These are phyloP conservation scores for Erigeron philadelphicus DNA, from an alignment of 140 eudicot species.

Conservation along the genomic window DNA sequence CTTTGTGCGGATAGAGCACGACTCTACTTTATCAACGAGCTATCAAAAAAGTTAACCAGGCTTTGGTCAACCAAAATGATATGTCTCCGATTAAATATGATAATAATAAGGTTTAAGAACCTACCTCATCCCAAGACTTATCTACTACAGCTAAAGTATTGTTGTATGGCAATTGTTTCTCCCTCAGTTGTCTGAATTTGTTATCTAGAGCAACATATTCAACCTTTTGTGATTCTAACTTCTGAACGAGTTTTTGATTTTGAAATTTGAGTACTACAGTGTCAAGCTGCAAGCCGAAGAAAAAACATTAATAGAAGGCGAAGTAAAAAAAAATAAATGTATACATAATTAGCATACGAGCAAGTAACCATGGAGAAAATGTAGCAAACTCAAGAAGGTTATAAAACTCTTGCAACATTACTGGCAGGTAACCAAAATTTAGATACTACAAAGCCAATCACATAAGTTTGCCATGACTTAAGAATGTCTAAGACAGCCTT, in stretches of 20 bases:
- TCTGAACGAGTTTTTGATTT: slow-evolving; percentile 79
- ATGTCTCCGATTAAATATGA: slow-evolving; percentile 1
- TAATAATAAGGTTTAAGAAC: not conserved
- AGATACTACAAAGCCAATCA: not conserved
- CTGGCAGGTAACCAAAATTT: not conserved
- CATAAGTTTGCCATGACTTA: slow-evolving; percentile 5
- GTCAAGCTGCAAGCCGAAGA: slow-evolving; percentile 57
- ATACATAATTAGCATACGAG: slow-evolving; percentile 16
- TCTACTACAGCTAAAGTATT: slow-evolving; percentile 47
- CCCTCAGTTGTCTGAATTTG: slow-evolving; percentile 47
- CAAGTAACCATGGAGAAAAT: not conserved
- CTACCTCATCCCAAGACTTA: slow-evolving; percentile 76
- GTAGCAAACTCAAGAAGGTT: slow-evolving; percentile 8
- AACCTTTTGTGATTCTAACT: slow-evolving; percentile 75
- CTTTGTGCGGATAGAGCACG: slow-evolving; percentile 47
- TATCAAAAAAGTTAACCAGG: slow-evolving; percentile 21
- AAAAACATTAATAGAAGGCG: slow-evolving; percentile 7
- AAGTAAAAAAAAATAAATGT: slow-evolving; percentile 10
- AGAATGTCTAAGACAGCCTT: slow-evolving; percentile 8
- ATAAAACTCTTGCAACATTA: slow-evolving; percentile 2
- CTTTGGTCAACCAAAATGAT: slow-evolving; percentile 15
- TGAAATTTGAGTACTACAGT: slow-evolving; percentile 81
- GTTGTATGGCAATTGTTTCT: slow-evolving; percentile 60
- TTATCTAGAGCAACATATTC: slow-evolving; percentile 60
- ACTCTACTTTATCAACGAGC: slow-evolving; percentile 66